Conservation (phyloP, 306 rosid genomes). For the Pterocarpus santalinus region DNA sequence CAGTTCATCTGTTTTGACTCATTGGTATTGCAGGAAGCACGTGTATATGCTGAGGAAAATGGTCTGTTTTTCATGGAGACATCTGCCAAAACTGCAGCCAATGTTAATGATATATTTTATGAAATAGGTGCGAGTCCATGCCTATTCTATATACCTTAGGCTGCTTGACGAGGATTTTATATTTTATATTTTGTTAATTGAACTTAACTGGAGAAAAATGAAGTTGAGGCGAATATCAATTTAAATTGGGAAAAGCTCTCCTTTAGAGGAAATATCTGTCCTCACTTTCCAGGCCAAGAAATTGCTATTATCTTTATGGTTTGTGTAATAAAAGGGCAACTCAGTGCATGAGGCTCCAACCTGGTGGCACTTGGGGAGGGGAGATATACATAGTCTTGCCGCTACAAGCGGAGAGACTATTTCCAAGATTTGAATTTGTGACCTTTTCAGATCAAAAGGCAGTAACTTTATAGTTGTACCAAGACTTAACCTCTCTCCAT, state of each 20-base stretch:
- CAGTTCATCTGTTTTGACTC: conserved; percentile 30
- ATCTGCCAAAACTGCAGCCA: conserved; percentile 70
- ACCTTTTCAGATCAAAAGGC: too few species aligned
- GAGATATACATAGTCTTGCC: too few species aligned
- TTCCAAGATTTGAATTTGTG: too few species aligned
- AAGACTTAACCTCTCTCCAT: neutral
- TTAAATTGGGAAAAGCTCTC: neutral
- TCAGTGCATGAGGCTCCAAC: too few species aligned
- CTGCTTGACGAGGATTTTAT: conserved; percentile 29
- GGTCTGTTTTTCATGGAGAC: conserved; percentile 73
- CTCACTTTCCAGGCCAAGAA: conserved; percentile 18
- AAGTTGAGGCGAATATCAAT: neutral
- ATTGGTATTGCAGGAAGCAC: conserved; percentile 62
- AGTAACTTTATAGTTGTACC: too few species aligned
- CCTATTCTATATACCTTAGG: conserved; percentile 10
- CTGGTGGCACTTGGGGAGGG: too few species aligned
- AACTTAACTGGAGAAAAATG: neutral
- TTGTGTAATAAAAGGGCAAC: neutral
- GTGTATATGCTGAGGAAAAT: conserved; percentile 67
- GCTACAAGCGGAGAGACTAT: too few species aligned
- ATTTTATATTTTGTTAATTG: neutral
- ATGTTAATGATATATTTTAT: conserved; percentile 69
- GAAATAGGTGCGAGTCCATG: conserved; percentile 59
- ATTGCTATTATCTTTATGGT: neutral
- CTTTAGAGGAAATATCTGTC: conserved; percentile 13